Base-by-base conservation (phyloP, 2,329 filamentous ascomycete species). In the Fusarium stilboides region DNA sequence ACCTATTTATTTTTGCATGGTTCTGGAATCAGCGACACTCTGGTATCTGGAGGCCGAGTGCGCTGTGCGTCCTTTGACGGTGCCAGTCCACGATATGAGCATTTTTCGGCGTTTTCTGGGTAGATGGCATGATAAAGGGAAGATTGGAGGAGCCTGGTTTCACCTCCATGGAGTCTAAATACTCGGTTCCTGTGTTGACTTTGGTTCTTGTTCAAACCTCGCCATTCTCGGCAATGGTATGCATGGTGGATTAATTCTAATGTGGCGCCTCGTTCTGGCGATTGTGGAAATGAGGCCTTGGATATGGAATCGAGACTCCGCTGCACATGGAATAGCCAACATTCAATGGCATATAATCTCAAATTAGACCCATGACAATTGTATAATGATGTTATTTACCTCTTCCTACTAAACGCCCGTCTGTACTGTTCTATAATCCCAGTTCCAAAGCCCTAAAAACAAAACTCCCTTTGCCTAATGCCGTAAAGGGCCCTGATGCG, bases 101-200 rank as follows among this genome's bases (percentile, higher is more conserved):
- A 75, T 75, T 74, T 58, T 69, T 55, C 49, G 73, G 73, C 73
- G 73, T 75, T 75, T 54, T 50, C 72, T 56, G 49, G 71, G 71
- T 70, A 75, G 68, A 75, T 36, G 62, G 64, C 46, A 69, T 51
- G 51, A 70, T 46, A 54, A 42, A 49, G 59, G 55, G 37, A 52
- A 51, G 58, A 39, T 57, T 40, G 34, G 31, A 46, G 28, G 50
- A 64, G 56, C 51, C 46, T 57, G 57, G 52, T 39, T 50, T 62
- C 50, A 50, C 45, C 28, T 44, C 24, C 46, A 46, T 36, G 50
- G 40, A 53, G 66, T 53, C 45, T 46, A 33, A 42, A n/a, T 39
- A 40, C n/a, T 46, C 50, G 37, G 40, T 43, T 55, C 33, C 22
- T 24, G 40, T 58, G 54, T 51, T 54, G 39, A 39, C 47, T 59